phyloP scores from a whole-genome alignment of 208 protist species.

The Trypanosoma congolense region DNA sequence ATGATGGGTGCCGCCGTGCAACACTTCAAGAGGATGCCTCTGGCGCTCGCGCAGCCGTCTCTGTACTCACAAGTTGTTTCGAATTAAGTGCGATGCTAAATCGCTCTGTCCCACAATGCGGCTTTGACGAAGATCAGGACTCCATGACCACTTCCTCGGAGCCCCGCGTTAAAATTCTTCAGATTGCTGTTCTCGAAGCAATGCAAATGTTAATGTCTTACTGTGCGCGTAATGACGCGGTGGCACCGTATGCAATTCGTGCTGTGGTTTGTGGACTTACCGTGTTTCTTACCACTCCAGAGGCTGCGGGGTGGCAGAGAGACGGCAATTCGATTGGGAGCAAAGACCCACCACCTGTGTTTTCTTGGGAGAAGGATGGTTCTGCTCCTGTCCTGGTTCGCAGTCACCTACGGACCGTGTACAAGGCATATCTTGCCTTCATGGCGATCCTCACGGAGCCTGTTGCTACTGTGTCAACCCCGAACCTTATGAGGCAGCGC shows the following conservation, averaged over 20 bases:
- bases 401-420: constrained; percentile 75
- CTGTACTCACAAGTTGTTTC: constrained; percentile 54
- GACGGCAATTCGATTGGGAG: constrained; percentile 14
- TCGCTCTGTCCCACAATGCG: constrained; percentile 48
- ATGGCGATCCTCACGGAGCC: constrained; percentile 71
- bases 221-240: constrained; percentile 36
- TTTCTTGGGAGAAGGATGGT: constrained; percentile 19
- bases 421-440: constrained; percentile 71
- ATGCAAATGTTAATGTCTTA: constrained; percentile 51
- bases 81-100: constrained; percentile 55
- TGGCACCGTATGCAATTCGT: constrained; percentile 39
- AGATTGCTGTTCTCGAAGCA: constrained; percentile 43
- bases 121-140: constrained; percentile 47
- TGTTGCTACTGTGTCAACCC: constrained; percentile 32
- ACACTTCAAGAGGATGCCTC: constrained; percentile 22
- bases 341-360: constrained; percentile 6
- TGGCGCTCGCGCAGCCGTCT: constrained; percentile 38
- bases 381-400: constrained; percentile 46
- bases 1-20: constrained; percentile 45
- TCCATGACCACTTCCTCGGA: constrained; percentile 62
- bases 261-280: constrained; percentile 54
- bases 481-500: constrained; percentile 23
- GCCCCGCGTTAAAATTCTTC: constrained; percentile 59
- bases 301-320: constrained; percentile 36
- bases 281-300: constrained; percentile 59